These are phyloP conservation scores for Cercospora beticola DNA, from an alignment of 2,329 filamentous ascomycete genomes.

Conservation along the genomic window DNA sequence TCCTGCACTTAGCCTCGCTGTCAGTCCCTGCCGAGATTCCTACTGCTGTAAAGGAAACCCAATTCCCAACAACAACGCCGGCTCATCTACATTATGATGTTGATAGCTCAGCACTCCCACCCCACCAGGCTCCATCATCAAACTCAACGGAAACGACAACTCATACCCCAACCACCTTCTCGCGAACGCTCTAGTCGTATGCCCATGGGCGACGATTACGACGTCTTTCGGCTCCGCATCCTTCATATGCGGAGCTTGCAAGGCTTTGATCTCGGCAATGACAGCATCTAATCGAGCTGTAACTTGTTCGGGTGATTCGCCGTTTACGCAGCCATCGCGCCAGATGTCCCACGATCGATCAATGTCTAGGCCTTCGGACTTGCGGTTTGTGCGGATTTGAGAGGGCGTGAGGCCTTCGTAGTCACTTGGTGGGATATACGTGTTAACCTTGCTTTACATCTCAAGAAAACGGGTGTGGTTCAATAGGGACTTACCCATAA, in stretches of 20 bases:
- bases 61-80: slow-evolving; percentile 74
- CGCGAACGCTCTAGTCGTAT: slow-evolving; percentile 79
- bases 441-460: no score
- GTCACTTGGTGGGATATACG: no score
- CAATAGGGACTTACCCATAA: slow-evolving; percentile 53
- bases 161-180: slow-evolving; percentile 75
- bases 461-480: no score
- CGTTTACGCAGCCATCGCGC: slow-evolving; percentile 81
- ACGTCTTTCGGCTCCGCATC: slow-evolving; percentile 59
- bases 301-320: slow-evolving; percentile 72
- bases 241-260: slow-evolving; percentile 51
- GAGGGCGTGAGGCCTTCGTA: slow-evolving; percentile 78
- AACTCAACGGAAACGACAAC: slow-evolving; percentile 65
- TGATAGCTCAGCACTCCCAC: slow-evolving; percentile 82
- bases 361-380: slow-evolving; percentile 55
- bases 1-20: not conserved
- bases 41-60: slow-evolving; percentile 52
- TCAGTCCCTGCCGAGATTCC: not conserved
- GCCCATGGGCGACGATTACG: slow-evolving; percentile 80
- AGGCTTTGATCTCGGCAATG: slow-evolving; percentile 68
- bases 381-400: slow-evolving; percentile 64
- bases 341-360: slow-evolving; percentile 77
- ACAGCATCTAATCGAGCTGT: slow-evolving; percentile 68
- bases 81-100: slow-evolving; percentile 73
- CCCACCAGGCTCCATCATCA: slow-evolving; percentile 81